phyloP scores from a whole-genome alignment of 1,284 basidiomycete species.

The Microstroma glucosiphilum region DNA sequence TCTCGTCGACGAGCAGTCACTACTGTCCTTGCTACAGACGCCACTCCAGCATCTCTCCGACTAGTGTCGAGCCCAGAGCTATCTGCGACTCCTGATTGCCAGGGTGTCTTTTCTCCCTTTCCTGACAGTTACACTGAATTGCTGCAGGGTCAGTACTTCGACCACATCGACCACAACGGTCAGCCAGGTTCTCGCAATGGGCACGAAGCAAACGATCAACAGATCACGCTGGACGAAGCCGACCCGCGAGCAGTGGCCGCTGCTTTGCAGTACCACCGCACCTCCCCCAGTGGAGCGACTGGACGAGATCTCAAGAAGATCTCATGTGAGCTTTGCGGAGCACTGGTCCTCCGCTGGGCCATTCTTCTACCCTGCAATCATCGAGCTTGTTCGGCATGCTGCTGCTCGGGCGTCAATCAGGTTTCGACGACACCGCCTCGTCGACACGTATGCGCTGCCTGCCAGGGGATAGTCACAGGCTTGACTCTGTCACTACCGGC shows the following conservation, averaged over 20 bases:
- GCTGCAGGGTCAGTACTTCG: too few relatives aligned
- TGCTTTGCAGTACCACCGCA: slow-evolving; percentile 6
- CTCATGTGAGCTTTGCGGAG: slow-evolving; percentile 14
- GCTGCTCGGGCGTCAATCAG: slow-evolving; percentile 15
- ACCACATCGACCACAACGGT: too few relatives aligned
- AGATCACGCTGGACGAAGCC: neutral
- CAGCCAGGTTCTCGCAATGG: too few relatives aligned
- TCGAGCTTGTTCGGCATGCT: slow-evolving; percentile 13
- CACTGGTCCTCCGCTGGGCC: slow-evolving; percentile 7
- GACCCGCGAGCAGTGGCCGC: neutral
- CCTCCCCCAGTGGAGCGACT: slow-evolving; percentile 5
- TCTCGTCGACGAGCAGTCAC: too few relatives aligned
- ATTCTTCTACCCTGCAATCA: slow-evolving; percentile 15
- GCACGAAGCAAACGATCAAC: too few relatives aligned
- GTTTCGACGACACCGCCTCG: slow-evolving; percentile 16
- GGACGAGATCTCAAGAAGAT: neutral
- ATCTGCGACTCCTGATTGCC: too few relatives aligned
- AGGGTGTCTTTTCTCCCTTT: too few relatives aligned
- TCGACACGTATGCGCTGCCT: slow-evolving; percentile 13
- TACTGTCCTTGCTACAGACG: too few relatives aligned
- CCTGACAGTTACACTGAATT: too few relatives aligned
- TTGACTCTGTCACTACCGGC: slow-evolving; percentile 8
- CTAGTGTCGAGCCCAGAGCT: too few relatives aligned
- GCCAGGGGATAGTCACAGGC: slow-evolving; percentile 7
- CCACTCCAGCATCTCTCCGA: too few relatives aligned